phyloP scores from a whole-genome alignment of 202 grass and related monocot genomes.

The Eragrostis tef region DNA sequence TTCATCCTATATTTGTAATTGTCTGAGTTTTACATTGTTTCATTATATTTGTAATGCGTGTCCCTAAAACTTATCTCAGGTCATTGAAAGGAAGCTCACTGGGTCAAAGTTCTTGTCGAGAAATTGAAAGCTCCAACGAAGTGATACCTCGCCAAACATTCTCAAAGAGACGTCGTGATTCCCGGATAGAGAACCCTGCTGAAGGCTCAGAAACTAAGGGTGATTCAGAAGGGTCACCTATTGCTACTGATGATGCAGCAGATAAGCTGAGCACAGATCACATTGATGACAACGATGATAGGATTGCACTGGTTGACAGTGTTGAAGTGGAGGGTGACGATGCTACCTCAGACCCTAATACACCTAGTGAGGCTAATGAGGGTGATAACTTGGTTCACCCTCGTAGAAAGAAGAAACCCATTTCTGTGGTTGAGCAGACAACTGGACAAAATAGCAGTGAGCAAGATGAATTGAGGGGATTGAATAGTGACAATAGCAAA shows the following conservation, averaged over 20 bases:
- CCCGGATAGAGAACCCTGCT: constrained; percentile 53
- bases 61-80: constrained; percentile 44
- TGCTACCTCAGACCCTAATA: constrained; percentile 63
- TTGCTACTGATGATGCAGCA: constrained; percentile 50
- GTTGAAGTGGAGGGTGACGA: constrained; percentile 74
- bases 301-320: constrained; percentile 62
- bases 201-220: constrained; percentile 67
- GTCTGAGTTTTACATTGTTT: too few relatives aligned
- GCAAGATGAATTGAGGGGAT: constrained; percentile 51
- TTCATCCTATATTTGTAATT: too few relatives aligned
- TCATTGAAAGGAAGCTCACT: constrained; percentile 56
- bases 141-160: constrained; percentile 51
- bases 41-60: constrained; percentile 41
- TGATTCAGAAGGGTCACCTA: constrained; percentile 56
- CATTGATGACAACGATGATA: constrained; percentile 58
- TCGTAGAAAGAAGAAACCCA: constrained; percentile 59
- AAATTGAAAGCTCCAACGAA: constrained; percentile 57
- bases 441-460: constrained; percentile 50
- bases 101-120: constrained; percentile 43
- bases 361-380: constrained; percentile 55
- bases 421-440: constrained; percentile 61
- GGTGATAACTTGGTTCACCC: constrained; percentile 55
- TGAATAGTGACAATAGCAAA: constrained; percentile 72
- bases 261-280: constrained; percentile 67
- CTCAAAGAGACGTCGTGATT: constrained; percentile 49